Evolutionary conservation across 176 grass and related monocot species (phyloP), one percentile per base, ranked within the genome.

Genomic region (Ensete ventricosum): DNA sequence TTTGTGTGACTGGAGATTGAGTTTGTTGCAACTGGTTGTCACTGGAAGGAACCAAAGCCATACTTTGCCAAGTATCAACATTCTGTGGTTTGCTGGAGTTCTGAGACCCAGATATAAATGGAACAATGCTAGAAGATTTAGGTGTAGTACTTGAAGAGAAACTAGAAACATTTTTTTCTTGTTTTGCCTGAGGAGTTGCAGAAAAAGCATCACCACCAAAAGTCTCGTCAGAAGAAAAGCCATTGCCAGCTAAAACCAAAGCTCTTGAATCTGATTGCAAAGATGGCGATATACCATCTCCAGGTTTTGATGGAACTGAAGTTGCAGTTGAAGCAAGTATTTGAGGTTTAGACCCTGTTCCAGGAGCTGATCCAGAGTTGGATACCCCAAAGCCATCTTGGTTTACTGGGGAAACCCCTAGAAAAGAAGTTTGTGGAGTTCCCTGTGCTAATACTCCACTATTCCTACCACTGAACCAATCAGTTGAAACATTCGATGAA

Each of bases 381-480:
- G 90, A 50, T 78, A 73, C 64, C 29, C 85, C 87, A 64, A 74
- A 73, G 53, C 51, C 85, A 74, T 64, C 62, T 84, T 85, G 83
- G 71, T 72, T 90, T 58, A 83, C 64, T 22, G 69, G 80, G 11
- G 87, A 54, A 79, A 87, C 57, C 71, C 82, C 79, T 84, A 71
- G 70, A 67, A 67, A 79, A 78, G 84, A 53, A 87, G 80, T 74
- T 83, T 95, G 96, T 43, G 84, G 75, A 70, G 76, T 78, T 26
- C 68, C 66, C 14, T 88, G 88, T 67, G 79, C 26, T 20, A 80
- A 82, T 64, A 85, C 80, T 85, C 86, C 84, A 74, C 71, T 84
- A 51, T 43, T 89, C 76, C 86, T 91, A 82, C 86, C 79, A 69
- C 82, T 80, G 81, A 94, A 91, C 96, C 88, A 99, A 82, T 99